A percentile compares a stretch with the other conserved stretches of the same genome.
Evolutionary conservation across 140 eudicot genomes (phyloP).

Genomic region (Ambrosia hybrid): DNA sequence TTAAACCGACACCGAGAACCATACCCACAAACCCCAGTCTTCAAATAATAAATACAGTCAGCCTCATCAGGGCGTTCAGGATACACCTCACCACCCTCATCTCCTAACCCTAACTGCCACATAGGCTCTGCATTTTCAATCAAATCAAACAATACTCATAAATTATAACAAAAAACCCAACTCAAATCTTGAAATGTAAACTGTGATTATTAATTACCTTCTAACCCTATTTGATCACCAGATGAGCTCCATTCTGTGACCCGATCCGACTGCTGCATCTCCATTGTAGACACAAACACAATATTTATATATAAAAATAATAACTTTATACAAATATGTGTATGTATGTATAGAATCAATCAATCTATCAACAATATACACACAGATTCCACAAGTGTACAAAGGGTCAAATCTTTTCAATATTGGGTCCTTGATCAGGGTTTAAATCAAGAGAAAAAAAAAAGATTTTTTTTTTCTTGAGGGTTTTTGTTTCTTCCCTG

Average conservation of each 20-base stretch:
- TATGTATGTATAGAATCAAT: no score
- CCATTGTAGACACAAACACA: conserved; percentile 46
- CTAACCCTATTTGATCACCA: conserved; percentile 68
- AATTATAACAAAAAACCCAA: conserved; percentile 23
- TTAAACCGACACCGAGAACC: conserved; percentile 89
- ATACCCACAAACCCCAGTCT: conserved; percentile 87
- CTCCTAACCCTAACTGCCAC: conserved; percentile 79
- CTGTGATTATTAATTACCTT: conserved; percentile 40
- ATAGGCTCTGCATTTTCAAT: conserved; percentile 84
- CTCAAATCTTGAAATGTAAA: conserved; percentile 26
- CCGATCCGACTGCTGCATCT: conserved; percentile 62
- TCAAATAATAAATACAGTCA: conserved; percentile 81
- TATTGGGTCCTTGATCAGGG: conserved; percentile 25
- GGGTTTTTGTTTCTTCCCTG: conserved; percentile 17
- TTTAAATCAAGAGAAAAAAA: conserved; percentile 23
- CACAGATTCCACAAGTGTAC: conserved; percentile 19
- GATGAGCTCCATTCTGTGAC: conserved; percentile 70
- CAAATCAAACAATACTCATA: conserved; percentile 32
- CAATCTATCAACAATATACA: conserved; percentile 33
- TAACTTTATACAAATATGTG: no score
- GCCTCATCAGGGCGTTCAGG: conserved; percentile 88
- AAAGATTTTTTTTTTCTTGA: no score
- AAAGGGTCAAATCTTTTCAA: conserved; percentile 30
- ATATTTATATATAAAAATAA: conserved; percentile 12
- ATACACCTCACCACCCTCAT: conserved; percentile 62